Conservation (phyloP, 139 green algal genomes). For the Cymbomonas tetramitiformis region DNA sequence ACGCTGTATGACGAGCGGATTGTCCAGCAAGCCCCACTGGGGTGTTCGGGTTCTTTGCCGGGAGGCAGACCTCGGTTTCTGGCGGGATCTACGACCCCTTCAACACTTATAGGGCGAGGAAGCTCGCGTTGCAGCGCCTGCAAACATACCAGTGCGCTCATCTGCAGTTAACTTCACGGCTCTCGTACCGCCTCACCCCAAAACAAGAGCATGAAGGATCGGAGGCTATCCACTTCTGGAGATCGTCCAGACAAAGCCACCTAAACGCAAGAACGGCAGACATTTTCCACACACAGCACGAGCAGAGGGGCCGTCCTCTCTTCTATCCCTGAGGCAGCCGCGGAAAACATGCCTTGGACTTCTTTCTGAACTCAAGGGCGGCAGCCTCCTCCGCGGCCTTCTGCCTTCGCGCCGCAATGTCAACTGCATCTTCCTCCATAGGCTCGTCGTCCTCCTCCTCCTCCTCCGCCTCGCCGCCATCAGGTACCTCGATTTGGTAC, state of each 20-base stretch:
- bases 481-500: constrained; percentile 40
- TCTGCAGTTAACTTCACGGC: neutral
- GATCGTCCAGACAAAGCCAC: neutral
- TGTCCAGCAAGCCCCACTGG: too few species aligned
- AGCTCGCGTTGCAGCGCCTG: neutral
- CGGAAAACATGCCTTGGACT: neutral
- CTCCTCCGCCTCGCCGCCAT: neutral
- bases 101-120: neutral
- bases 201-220: neutral
- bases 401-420: too few species aligned
- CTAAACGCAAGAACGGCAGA: neutral
- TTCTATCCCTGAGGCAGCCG: neutral
- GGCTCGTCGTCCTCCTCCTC: constrained; percentile 8
- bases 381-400: too few species aligned
- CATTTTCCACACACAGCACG: neutral
- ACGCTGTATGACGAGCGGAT: too few species aligned
- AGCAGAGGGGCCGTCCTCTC: neutral
- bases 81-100: neutral
- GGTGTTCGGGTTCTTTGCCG: neutral
- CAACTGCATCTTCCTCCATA: too few species aligned
- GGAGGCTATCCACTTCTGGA: neutral
- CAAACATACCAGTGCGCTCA: neutral
- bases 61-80: neutral
- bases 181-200: neutral
- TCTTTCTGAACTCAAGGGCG: too few species aligned